These are phyloP conservation scores for Ustilago crameri DNA, from an alignment of 1,284 basidiomycete species.

Conservation along the genomic window DNA sequence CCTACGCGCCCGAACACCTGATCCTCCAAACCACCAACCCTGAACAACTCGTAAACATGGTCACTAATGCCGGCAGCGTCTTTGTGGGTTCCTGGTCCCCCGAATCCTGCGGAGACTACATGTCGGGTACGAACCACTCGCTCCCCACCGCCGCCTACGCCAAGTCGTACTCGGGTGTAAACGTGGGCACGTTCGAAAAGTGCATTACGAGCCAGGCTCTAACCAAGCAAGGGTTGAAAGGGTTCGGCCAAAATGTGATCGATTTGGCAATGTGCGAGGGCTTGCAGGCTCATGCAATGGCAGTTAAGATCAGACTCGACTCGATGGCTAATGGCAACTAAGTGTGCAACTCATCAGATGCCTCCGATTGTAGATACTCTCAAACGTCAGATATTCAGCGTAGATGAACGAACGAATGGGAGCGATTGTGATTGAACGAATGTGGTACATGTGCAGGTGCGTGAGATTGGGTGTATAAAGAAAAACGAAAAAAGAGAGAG, in stretches of 20 bases:
- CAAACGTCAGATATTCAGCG: background rate
- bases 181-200: constrained; percentile 97
- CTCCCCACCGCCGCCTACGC: constrained; percentile 79
- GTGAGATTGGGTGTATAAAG: no score
- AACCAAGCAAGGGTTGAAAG: constrained; percentile 79
- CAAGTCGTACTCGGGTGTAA: constrained; percentile 96
- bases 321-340: constrained; percentile 4
- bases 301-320: constrained; percentile 68
- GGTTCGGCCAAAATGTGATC: constrained; percentile 87
- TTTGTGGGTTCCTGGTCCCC: constrained; percentile 81
- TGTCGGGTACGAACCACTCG: constrained; percentile 98
- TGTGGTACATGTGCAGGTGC: no score
- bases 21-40: constrained; percentile 60
- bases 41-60: constrained; percentile 57
- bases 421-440: no score
- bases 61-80: constrained; percentile 79
- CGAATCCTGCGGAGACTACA: constrained; percentile 98
- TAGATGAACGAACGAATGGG: no score
- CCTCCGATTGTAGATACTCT: background rate
- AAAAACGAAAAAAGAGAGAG: no score
- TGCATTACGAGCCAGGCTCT: constrained; percentile 97
- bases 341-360: no score
- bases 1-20: constrained; percentile 84
- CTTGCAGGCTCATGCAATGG: constrained; percentile 85
- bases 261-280: constrained; percentile 95